A percentile compares a stretch with the other conserved stretches of the same genome.
phyloP scores from a whole-genome alignment of 2,329 filamentous ascomycete genomes.

The Clarireedia monteithiana region DNA sequence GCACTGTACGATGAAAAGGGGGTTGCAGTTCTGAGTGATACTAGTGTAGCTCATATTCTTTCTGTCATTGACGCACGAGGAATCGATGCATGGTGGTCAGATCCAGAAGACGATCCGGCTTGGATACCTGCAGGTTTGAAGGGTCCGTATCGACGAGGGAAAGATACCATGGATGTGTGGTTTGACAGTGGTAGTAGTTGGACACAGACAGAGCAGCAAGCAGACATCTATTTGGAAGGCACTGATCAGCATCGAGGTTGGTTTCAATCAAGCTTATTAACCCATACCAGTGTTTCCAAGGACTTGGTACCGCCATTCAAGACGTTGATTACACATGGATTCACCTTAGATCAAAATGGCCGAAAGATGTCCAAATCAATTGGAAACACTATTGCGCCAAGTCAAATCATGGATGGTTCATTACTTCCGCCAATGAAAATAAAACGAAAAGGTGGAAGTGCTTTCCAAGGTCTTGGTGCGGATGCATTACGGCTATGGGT shows the following conservation, averaged over 20 bases:
- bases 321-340: constrained; percentile 89
- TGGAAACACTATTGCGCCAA: constrained; percentile 77
- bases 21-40: constrained; percentile 68
- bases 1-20: constrained; percentile 71
- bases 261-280: constrained; percentile 95
- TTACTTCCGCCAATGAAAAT: constrained; percentile 53
- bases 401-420: constrained; percentile 77
- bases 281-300: constrained; percentile 50
- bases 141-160: constrained; percentile 62
- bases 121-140: constrained; percentile 67
- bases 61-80: constrained; percentile 67
- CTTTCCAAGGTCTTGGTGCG: constrained; percentile 67
- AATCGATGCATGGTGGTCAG: constrained; percentile 92
- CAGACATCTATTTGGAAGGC: constrained; percentile 89
- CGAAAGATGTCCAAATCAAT: constrained; percentile 98
- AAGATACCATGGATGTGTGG: constrained; percentile 99
- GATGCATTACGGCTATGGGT: constrained; percentile 88
- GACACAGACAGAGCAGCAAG: constrained; percentile 52
- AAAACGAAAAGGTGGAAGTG: constrained; percentile 35
- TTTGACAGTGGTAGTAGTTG: constrained; percentile 97
- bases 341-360: constrained; percentile 81
- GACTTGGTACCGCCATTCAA: constrained; percentile 62
- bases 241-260: constrained; percentile 95
- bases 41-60: constrained; percentile 80
- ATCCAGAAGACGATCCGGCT: constrained; percentile 61